phyloP scores from a whole-genome alignment of 441 rosid species.

The Bocquillonia castaneifolia region DNA sequence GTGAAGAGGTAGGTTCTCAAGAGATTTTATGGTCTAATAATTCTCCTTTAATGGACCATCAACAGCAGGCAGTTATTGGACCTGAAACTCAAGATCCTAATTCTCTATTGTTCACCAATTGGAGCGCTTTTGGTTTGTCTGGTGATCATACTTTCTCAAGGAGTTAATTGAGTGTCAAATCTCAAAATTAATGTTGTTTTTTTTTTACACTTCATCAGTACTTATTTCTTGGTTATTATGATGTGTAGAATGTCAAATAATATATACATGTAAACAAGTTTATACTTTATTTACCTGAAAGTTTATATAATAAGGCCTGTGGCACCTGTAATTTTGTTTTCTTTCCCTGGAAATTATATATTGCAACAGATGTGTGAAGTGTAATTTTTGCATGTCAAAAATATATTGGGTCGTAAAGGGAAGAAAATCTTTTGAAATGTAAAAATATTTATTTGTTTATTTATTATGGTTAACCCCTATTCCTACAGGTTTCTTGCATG shows the following conservation, averaged over 20 bases:
- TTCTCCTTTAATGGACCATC: constrained; percentile 26
- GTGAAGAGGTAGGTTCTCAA: constrained; percentile 41
- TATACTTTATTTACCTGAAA: background rate
- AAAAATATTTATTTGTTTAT: too few relatives aligned
- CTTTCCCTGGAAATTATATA: background rate
- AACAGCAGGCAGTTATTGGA: constrained; percentile 21
- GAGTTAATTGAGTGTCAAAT: constrained; percentile 24
- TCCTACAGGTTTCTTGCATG: too few relatives aligned
- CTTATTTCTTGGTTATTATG: background rate
- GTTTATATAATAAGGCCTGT: background rate
- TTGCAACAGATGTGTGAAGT: too few relatives aligned
- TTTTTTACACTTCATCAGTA: background rate
- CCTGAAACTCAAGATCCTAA: constrained; percentile 43
- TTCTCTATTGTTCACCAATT: constrained; percentile 40
- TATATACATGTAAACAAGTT: constrained; percentile 10
- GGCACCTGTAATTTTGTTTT: background rate
- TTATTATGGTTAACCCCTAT: too few relatives aligned
- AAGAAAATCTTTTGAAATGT: too few relatives aligned
- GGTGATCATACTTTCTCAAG: constrained; percentile 37
- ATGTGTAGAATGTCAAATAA: constrained; percentile 18
- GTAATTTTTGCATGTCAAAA: too few relatives aligned
- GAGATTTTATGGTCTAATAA: constrained; percentile 43
- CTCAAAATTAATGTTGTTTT: background rate
- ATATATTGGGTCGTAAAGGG: too few relatives aligned
- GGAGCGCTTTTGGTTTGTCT: constrained; percentile 61